phyloP scores from a whole-genome alignment of 768 basidiomycete species.

The Trametes cubensis region DNA sequence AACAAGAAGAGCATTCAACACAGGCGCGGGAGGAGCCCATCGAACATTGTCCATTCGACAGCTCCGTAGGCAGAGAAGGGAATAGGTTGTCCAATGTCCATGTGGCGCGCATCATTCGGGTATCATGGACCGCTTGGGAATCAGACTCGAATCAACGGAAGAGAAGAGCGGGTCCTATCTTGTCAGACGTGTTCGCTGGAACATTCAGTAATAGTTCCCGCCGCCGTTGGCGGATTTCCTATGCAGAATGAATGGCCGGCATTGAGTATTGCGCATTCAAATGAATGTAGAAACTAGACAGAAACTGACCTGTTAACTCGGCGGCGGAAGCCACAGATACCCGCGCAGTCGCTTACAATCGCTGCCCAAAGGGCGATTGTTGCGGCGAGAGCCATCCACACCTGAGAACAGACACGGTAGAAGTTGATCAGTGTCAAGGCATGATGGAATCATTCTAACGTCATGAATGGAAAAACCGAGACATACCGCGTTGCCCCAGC shows the following conservation, averaged over 20 bases:
- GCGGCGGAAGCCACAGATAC: constrained; percentile 35
- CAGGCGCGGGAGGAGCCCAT: constrained; percentile 1
- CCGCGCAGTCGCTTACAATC: constrained; percentile 38
- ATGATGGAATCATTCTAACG: constrained; percentile 10
- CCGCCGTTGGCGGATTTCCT: constrained; percentile 6
- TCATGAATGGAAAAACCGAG: not conserved
- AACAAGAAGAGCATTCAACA: not conserved
- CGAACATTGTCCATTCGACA: not conserved
- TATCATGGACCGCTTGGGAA: constrained; percentile 22
- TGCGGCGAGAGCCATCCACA: constrained; percentile 59
- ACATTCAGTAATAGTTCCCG: constrained; percentile 15
- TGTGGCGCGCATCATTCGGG: constrained; percentile 23
- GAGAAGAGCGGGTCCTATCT: not conserved
- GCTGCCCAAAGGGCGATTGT: constrained; percentile 52
- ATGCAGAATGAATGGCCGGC: not conserved
- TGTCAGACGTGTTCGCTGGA: constrained; percentile 14
- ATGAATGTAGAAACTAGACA: not conserved
- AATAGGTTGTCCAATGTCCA: not conserved
- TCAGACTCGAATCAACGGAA: constrained; percentile 16
- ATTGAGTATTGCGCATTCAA: not conserved
- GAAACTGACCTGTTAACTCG: constrained; percentile 26
- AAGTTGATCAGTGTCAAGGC: constrained; percentile 4
- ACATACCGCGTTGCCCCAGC: constrained; percentile 54
- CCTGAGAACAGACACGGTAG: constrained; percentile 33
- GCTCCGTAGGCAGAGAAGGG: constrained; percentile 1